phyloP scores from a whole-genome alignment of 169 alveolate species.

The Theileria orientalis region DNA sequence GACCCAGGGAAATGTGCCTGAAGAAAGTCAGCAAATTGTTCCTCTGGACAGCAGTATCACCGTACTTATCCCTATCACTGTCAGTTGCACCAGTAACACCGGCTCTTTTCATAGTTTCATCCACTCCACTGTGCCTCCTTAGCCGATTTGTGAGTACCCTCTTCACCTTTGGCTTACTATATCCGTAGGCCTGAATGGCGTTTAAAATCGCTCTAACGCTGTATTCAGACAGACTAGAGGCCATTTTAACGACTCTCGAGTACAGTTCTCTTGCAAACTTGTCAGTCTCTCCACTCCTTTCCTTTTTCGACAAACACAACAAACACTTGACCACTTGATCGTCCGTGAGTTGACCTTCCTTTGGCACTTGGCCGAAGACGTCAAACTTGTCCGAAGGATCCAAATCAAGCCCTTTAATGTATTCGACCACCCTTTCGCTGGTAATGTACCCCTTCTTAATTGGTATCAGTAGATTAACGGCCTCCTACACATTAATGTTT shows the following conservation, averaged over 20 bases:
- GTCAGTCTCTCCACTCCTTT: background rate
- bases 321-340: constrained; percentile 20
- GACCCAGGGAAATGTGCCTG: constrained; percentile 22
- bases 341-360: background rate
- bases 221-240: background rate
- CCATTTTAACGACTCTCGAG: constrained; percentile 12
- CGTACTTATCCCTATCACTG: background rate
- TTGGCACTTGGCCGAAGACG: constrained; percentile 6
- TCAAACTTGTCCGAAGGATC: constrained; percentile 10
- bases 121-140: too few relatives aligned
- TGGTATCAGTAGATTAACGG: background rate
- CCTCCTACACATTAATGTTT: too few relatives aligned
- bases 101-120: background rate
- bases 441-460: constrained; percentile 3
- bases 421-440: background rate
- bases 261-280: constrained; percentile 12
- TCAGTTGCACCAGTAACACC: background rate
- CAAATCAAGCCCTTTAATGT: background rate
- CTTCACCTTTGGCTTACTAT: constrained; percentile 24
- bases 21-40: too few relatives aligned
- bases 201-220: background rate
- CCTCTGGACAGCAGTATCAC: background rate
- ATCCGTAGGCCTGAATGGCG: constrained; percentile 7
- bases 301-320: background rate
- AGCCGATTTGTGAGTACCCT: constrained; percentile 11